Percentiles rank a stretch among this genome's conserved stretches.
These are phyloP conservation scores for Alternaria ventricosa DNA, from an alignment of 2,329 filamentous ascomycete genomes.

Conservation along the genomic window DNA sequence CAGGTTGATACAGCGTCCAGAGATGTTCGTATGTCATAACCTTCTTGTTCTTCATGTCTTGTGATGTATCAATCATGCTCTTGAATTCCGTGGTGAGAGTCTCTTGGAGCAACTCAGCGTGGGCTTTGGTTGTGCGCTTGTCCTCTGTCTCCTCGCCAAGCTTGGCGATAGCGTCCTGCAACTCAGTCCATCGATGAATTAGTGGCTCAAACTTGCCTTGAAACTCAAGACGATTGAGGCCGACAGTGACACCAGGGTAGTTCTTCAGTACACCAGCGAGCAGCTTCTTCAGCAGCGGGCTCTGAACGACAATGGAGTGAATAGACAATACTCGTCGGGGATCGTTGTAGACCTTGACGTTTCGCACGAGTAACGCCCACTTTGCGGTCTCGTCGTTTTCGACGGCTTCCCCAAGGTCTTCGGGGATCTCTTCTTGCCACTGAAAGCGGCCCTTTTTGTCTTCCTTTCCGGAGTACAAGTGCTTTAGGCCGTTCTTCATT, in stretches of 20 bases:
- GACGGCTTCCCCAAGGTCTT: slow-evolving; percentile 48
- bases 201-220: slow-evolving; percentile 67
- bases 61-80: slow-evolving; percentile 48
- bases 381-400: slow-evolving; percentile 68
- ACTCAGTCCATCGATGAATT: slow-evolving; percentile 67
- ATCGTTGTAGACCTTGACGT: slow-evolving; percentile 56
- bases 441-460: slow-evolving; percentile 44
- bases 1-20: slow-evolving; percentile 55
- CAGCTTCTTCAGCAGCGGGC: slow-evolving; percentile 65
- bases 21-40: slow-evolving; percentile 53
- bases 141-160: slow-evolving; percentile 37
- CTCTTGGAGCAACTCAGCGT: slow-evolving; percentile 49
- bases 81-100: slow-evolving; percentile 52
- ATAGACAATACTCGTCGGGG: slow-evolving; percentile 66
- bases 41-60: slow-evolving; percentile 49
- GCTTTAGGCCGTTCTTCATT: slow-evolving; percentile 53
- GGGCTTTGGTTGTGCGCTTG: slow-evolving; percentile 42
- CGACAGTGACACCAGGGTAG: slow-evolving; percentile 67
- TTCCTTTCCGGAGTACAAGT: slow-evolving; percentile 58
- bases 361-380: slow-evolving; percentile 56
- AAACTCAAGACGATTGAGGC: slow-evolving; percentile 69
- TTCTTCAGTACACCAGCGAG: slow-evolving; percentile 62
- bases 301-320: slow-evolving; percentile 71
- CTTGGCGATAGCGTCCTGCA: slow-evolving; percentile 38
- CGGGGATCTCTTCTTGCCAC: slow-evolving; percentile 45